Percentiles rank a stretch among this genome's conserved stretches.
These are phyloP conservation scores for Sarocladiaceae sp. DNA, from an alignment of 2,329 filamentous ascomycete genomes.

Conservation along the genomic window DNA sequence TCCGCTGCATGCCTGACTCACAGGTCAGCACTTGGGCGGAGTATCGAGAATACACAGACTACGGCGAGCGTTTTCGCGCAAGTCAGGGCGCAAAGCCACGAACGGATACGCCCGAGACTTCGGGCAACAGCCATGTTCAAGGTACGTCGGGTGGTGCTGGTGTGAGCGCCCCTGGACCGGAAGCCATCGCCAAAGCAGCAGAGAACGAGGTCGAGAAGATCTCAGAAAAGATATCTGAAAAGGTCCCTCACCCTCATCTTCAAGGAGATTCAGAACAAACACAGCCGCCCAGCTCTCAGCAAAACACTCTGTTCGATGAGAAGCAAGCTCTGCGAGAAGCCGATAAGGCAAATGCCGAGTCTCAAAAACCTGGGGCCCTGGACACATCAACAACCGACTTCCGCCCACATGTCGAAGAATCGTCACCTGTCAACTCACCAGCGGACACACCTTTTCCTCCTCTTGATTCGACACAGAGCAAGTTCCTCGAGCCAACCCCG, in stretches of 20 bases:
- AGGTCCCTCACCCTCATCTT: constrained; percentile 15
- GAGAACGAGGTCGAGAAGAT: constrained; percentile 29
- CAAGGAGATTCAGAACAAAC: constrained; percentile 25
- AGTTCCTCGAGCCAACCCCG: constrained; percentile 26
- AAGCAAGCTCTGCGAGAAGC: constrained; percentile 26
- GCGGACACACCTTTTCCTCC: constrained; percentile 44
- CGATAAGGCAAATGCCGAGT: background rate
- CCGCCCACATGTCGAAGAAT: constrained; percentile 24
- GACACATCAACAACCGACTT: constrained; percentile 1
- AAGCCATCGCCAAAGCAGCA: constrained; percentile 30
- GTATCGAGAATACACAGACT: constrained; percentile 79
- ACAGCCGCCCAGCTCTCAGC: constrained; percentile 25
- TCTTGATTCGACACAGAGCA: constrained; percentile 34
- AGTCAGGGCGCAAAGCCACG: constrained; percentile 44
- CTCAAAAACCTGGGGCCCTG: background rate
- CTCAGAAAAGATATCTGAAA: constrained; percentile 24
- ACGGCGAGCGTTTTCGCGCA: constrained; percentile 72
- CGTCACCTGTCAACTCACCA: constrained; percentile 37
- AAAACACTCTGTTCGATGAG: constrained; percentile 31
- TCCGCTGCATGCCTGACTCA: constrained; percentile 94
- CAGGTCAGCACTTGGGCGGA: constrained; percentile 91
- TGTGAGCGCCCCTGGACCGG: constrained; percentile 37
- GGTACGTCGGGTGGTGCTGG: constrained; percentile 31
- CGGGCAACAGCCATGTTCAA: constrained; percentile 19
- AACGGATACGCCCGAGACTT: constrained; percentile 26